Conservation (phyloP, 257 asterid species). For the Galeopsis tetrahit region DNA sequence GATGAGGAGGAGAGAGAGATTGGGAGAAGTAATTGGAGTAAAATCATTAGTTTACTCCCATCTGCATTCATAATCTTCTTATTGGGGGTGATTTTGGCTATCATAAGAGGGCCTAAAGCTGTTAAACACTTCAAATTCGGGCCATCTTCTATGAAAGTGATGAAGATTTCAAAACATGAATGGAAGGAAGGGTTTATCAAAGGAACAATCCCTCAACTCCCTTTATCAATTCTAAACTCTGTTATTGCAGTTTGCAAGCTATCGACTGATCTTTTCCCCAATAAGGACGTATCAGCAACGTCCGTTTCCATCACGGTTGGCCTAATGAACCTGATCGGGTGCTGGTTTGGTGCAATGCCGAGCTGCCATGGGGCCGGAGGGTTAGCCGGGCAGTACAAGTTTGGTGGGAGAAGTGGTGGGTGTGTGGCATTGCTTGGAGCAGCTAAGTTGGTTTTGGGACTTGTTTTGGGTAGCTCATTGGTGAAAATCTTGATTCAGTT, state of each 20-base stretch:
- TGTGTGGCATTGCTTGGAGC: constrained; percentile 79
- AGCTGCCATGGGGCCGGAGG: constrained; percentile 92
- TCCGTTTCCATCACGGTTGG: constrained; percentile 76
- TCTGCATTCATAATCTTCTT: constrained; percentile 68
- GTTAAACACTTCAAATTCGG: constrained; percentile 61
- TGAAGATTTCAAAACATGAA: constrained; percentile 56
- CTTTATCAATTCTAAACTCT: constrained; percentile 70
- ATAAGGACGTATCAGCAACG: constrained; percentile 61
- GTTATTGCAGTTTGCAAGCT: constrained; percentile 83
- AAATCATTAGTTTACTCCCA: constrained; percentile 52
- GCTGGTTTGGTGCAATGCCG: constrained; percentile 93
- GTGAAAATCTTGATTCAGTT: constrained; percentile 61
- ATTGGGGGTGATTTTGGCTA: constrained; percentile 60
- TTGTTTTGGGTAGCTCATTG: constrained; percentile 69
- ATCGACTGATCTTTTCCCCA: constrained; percentile 75
- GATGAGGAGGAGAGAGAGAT: not conserved
- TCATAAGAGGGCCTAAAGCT: constrained; percentile 65
- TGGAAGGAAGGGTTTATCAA: constrained; percentile 84
- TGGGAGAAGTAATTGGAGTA: constrained; percentile 27
- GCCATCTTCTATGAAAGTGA: constrained; percentile 51
- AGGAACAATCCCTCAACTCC: constrained; percentile 79
- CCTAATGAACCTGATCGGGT: constrained; percentile 71
- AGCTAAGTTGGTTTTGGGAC: constrained; percentile 62
- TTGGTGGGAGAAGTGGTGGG: constrained; percentile 82
- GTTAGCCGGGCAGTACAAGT: constrained; percentile 80